Evolutionary conservation across 2,329 filamentous ascomycete species (phyloP), one percentile per base, ranked within the genome.

Genomic region (Trichoderma oligosporum): DNA sequence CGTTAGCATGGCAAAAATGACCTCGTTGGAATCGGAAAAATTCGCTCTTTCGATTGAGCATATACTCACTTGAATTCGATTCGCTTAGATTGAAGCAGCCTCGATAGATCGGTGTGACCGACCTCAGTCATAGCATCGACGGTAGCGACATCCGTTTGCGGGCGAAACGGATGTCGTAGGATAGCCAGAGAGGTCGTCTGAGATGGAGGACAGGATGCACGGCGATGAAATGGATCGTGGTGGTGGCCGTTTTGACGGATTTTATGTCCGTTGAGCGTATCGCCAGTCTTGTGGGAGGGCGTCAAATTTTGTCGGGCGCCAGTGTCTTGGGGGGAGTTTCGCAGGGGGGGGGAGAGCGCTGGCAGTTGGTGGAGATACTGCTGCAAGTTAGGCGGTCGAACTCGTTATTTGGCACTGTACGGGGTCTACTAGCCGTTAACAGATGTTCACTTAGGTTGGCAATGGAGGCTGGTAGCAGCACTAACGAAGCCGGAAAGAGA

Each of bases 41-140:
- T 69, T 65, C 63, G 74, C 74, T 74, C 77, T 77, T 74, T 79
- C 71, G 56, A 65, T 61, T 73, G 71, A 68, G 63, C 65, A 60
- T 59, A 61, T 57, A 76, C 79, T 76, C 67, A 85, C 83, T 78
- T 83, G 73, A 78, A 79, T 76, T 84, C 80, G 74, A 77, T 78
- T 74, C 78, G 80, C 77, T 83, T 85, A 70, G 76, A 80, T 79
- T 81, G 81, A 78, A 86, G 80, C 77, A 85, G 80, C 78, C 78
- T 82, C 74, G 79, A 79, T 76, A 82, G 78, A 78, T 85, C 82
- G 80, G 80, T 77, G 75, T 78, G 78, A 76, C 78, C 82, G 79
- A 85, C 83, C 82, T 85, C 82, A 83, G 78, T 85, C 83, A 86
- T 86, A 81, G 82, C 83, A 85, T 83, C 78, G 74, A 77, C 78